These are phyloP conservation scores for Monosporozyma solicola DNA, from an alignment of 805 yeast genomes.

Conservation along the genomic window DNA sequence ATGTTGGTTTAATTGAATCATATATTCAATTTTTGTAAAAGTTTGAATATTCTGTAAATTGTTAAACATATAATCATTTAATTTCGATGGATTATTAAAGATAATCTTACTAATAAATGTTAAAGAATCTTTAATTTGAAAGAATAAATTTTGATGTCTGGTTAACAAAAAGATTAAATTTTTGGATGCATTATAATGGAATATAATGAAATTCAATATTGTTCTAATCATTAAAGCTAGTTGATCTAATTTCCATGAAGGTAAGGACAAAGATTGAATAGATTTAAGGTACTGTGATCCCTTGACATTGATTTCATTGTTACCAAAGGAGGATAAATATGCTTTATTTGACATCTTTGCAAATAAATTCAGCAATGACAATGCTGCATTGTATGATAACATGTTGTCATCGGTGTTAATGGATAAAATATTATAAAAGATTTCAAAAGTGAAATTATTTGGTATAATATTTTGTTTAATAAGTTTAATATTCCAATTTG, in stretches of 20 bases:
- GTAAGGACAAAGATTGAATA: conserved; percentile 12
- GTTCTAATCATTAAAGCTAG: conserved; percentile 53
- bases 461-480: conserved; percentile 28
- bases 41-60: neutral
- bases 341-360: conserved; percentile 24
- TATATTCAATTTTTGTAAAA: neutral
- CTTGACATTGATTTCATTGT: conserved; percentile 1
- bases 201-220: conserved; percentile 42
- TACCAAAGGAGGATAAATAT: conserved; percentile 17
- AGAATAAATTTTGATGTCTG: conserved; percentile 29
- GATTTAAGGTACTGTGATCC: neutral
- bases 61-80: neutral
- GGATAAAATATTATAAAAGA: conserved; percentile 53
- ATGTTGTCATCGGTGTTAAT: conserved; percentile 16
- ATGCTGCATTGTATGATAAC: conserved; percentile 44
- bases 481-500: conserved; percentile 34
- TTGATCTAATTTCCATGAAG: conserved; percentile 41
- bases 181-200: conserved; percentile 43
- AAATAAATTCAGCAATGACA: conserved; percentile 35
- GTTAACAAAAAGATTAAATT: conserved; percentile 44
- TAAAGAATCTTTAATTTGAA: conserved; percentile 21
- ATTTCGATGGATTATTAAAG: neutral
- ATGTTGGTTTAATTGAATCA: neutral
- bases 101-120: conserved; percentile 13
- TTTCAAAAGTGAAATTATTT: conserved; percentile 44